Conservation (phyloP, 2,329 filamentous ascomycete species). For the Xylariaceae sp. region DNA sequence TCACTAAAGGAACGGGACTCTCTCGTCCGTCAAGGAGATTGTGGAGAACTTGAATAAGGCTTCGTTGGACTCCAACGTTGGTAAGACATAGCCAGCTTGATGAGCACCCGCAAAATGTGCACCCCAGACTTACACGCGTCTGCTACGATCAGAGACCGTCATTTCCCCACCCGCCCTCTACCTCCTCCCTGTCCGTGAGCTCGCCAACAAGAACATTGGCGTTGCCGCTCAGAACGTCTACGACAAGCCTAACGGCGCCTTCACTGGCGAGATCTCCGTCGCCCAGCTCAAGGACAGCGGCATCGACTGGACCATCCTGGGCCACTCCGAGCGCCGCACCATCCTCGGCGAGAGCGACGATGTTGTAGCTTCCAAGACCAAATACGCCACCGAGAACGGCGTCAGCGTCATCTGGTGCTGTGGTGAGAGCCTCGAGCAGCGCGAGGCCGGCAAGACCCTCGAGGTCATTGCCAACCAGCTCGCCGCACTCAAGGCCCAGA, state of each 20-base stretch:
- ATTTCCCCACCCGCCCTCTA: constrained; percentile 89
- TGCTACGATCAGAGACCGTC: constrained; percentile 73
- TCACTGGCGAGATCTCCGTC: constrained; percentile 94
- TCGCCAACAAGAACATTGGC: constrained; percentile 71
- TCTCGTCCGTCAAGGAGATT: constrained; percentile 86
- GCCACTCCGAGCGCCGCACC: constrained; percentile 92
- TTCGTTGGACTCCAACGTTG: constrained; percentile 71
- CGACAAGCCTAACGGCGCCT: constrained; percentile 95
- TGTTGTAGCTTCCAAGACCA: constrained; percentile 90
- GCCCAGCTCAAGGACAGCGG: constrained; percentile 84
- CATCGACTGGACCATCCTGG: constrained; percentile 87
- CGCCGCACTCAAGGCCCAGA: constrained; percentile 71
- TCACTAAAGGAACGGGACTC: constrained; percentile 79
- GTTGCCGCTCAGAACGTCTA: constrained; percentile 96
- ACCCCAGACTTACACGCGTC: constrained; percentile 14
- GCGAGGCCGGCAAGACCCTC: constrained; percentile 81
- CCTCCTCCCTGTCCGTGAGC: constrained; percentile 80
- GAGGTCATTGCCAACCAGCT: constrained; percentile 84
- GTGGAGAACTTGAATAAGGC: constrained; percentile 85
- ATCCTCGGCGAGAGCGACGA: constrained; percentile 83
- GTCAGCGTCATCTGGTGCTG: constrained; percentile 94
- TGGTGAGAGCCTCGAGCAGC: constrained; percentile 91
- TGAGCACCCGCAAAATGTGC: not conserved
- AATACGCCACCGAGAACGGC: constrained; percentile 83
- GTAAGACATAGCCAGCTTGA: constrained; percentile 46